phyloP scores from a whole-genome alignment of 2,329 filamentous ascomycete species.

The Claviceps paspali region DNA sequence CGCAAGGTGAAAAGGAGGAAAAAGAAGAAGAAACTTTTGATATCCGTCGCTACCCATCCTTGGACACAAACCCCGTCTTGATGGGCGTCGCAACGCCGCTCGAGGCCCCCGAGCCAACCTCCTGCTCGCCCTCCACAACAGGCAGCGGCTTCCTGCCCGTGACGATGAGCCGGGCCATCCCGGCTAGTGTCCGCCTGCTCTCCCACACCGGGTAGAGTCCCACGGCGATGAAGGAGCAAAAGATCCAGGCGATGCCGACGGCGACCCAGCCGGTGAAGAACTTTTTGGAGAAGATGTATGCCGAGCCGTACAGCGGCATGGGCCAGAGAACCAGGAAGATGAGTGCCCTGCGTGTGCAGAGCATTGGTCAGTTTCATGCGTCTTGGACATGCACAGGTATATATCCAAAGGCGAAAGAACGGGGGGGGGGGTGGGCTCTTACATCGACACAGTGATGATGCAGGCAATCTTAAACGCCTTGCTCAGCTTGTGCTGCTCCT shows the following conservation, averaged over 20 bases:
- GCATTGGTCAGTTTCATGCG: neutral
- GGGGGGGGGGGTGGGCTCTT: neutral
- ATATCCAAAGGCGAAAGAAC: no score
- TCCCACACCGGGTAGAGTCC: conserved; percentile 73
- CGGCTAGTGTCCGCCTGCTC: conserved; percentile 42
- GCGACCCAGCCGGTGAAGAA: conserved; percentile 66
- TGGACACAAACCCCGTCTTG: conserved; percentile 2
- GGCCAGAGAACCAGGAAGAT: conserved; percentile 73
- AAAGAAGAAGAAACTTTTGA: no score
- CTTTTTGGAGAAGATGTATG: conserved; percentile 43
- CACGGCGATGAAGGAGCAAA: conserved; percentile 54
- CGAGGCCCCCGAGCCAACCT: neutral
- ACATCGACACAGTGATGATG: conserved; percentile 18
- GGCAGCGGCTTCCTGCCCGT: conserved; percentile 5
- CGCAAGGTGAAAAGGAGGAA: no score
- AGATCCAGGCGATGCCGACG: conserved; percentile 59
- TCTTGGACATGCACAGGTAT: no score
- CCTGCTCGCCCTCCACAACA: conserved; percentile 1
- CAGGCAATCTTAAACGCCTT: conserved; percentile 34
- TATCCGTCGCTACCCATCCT: neutral
- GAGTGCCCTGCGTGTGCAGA: conserved; percentile 31
- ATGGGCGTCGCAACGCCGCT: conserved; percentile 5
- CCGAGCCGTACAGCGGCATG: conserved; percentile 75
- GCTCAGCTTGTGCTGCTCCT: conserved; percentile 33
- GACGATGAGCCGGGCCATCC: conserved; percentile 9